Evolutionary conservation across 2,329 filamentous ascomycete genomes (phyloP), one percentile per base, ranked within the genome.

Genomic region (Colletotrichum spaethianum): DNA sequence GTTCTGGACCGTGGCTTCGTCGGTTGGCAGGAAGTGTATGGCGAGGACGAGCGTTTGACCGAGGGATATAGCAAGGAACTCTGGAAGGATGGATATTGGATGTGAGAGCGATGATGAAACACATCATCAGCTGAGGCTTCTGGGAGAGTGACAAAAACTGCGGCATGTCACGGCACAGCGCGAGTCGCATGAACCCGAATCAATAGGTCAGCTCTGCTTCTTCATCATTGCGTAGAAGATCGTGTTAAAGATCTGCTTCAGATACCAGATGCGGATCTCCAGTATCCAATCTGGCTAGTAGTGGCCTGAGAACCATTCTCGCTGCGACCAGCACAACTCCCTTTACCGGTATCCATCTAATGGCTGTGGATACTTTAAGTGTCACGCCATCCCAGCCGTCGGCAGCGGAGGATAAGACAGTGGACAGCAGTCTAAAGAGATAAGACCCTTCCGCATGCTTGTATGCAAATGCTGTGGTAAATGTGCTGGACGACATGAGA

Each of bases 1-100:
- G 91, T 98, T 8, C 86, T 98, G 3, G 93, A 97, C 62, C 88
- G 91, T 0, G 96, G 96, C 1, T 99, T 98, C 80, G 89, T 91
- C 18, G 90, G 92, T 69, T 99, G 96, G 96, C 95, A 98, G 87
- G 92, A 97, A 83, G 86, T 88, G 76, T 94, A 92, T 82, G 96
- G 95, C 0, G 86, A 89, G 63, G 95, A 98, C 83, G 86, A 92
- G 79, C 84, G 90, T 74, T 83, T 99, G 80, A 98, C 96, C 0
- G 94, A 97, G 82, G 93, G 87, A 1, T 98, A 94, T 82, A 86
- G 89, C 67, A 94, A 93, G 83, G 94, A 98, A 83, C 84, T 98
- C 60, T 98, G 96, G 96, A 87, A 89, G 75, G 86, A 90, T 71
- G 86, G 85, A 48, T 88, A 86, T 73, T 87, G 76, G 67, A 55